phyloP scores from a whole-genome alignment of 73 alveolate species.

The Tetrahymena elliotti region DNA sequence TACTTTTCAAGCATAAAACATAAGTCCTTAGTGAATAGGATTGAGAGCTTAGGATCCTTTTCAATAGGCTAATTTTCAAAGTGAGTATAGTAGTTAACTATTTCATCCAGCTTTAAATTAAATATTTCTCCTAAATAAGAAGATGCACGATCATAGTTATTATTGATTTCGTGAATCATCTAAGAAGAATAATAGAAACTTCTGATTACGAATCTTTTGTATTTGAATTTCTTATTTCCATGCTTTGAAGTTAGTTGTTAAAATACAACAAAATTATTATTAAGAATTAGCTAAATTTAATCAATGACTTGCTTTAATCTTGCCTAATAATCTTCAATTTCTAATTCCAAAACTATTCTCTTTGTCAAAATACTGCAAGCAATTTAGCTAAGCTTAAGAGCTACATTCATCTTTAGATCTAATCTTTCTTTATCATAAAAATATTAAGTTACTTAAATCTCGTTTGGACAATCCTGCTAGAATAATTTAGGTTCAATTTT shows the following conservation, averaged over 20 bases:
- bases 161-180: neutral
- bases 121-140: neutral
- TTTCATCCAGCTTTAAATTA: neutral
- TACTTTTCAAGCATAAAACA: neutral
- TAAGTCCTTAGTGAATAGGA: neutral
- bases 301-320: neutral
- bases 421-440: neutral
- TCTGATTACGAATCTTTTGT: neutral
- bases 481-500: neutral
- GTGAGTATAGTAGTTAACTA: neutral
- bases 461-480: neutral
- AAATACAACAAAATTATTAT: neutral
- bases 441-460: neutral
- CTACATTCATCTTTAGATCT: neutral
- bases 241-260: neutral
- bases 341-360: neutral
- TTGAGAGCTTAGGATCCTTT: neutral
- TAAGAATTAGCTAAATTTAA: neutral
- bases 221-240: neutral
- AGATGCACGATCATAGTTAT: neutral
- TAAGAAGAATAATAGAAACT: neutral
- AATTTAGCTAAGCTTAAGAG: neutral
- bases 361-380: neutral
- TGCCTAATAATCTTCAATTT: neutral
- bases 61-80: neutral